Evolutionary conservation across 1,139 yeast genomes (phyloP), one percentile per base, ranked within the genome.

Genomic region (Debaryomycetaceae sp.): DNA sequence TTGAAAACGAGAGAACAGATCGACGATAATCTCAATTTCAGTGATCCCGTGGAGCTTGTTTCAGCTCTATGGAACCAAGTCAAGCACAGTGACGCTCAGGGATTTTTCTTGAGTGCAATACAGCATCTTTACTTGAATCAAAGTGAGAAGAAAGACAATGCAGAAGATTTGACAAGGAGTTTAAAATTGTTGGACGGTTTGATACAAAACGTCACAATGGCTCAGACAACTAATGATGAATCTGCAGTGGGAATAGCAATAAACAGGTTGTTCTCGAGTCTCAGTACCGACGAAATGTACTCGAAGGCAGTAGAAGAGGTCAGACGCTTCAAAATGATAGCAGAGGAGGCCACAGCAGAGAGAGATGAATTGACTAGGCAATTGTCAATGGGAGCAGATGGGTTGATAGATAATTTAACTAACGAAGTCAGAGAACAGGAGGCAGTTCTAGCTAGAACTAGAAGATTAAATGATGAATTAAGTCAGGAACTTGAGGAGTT

Each of bases 211-310:
- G 83, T 93, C 6, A 81, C 93, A 4, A 76, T 83, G 77, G 72
- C 65, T 4, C 83, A 86, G 22, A 72, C 79, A 13, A 68, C 83
- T 0, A 86, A 85, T 53, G 84, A 84, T 49, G 88, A 85, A 37
- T 77, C 91, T 6, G 87, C 90, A 5, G 77, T 90, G 56, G 89
- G 87, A 42, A 82, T 89, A 52, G 91, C 96, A 1, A 87, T 93
- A 36, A 95, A 89, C 57, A 75, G 85, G 49, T 73, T 93, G 45
- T 76, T 82, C 49, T 82, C 89, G 43, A 78, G 90, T n/a, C 76
- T 91, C 63, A 84, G 84, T 54, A 88, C 97, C 0, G 99, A 93
- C 63, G 97, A 90, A 49, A 87, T 86, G 63, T 97, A 96, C 20
- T 74, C 87, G 44, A 76, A 84, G 46, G 96, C 97, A 0, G 71